A percentile compares a stretch with the other conserved stretches of the same genome.
Conservation (phyloP, 208 protist species). For the Trypanosoma cruzi region DNA sequence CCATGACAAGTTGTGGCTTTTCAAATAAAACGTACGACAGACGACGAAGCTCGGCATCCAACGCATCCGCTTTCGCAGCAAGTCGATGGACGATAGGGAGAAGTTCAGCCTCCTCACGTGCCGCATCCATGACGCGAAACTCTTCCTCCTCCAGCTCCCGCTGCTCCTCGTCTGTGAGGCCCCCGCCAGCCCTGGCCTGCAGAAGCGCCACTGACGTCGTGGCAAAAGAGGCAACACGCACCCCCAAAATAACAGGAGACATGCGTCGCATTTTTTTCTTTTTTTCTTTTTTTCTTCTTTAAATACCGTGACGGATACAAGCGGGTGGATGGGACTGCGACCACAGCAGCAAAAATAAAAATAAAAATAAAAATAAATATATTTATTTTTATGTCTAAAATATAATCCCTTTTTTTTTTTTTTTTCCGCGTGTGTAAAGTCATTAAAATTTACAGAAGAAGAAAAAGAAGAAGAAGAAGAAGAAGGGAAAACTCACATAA, state of each 20-base stretch:
- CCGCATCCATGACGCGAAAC: slow-evolving; percentile 45
- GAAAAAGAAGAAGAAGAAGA: too few species aligned
- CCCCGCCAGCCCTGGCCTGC: neutral
- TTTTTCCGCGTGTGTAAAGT: too few species aligned
- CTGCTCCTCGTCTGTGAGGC: neutral
- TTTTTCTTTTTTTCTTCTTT: slow-evolving; percentile 1
- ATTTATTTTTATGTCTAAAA: too few species aligned
- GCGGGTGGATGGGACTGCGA: too few species aligned
- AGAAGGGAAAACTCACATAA: too few species aligned
- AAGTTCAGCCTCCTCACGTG: slow-evolving; percentile 38
- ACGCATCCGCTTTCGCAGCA: slow-evolving; percentile 57
- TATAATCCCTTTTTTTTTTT: too few species aligned
- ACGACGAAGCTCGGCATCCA: slow-evolving; percentile 61
- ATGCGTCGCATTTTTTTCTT: neutral
- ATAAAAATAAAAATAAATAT: too few species aligned
- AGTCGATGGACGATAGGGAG: slow-evolving; percentile 50
- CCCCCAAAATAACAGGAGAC: neutral
- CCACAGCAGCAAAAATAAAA: too few species aligned
- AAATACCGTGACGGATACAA: too few species aligned
- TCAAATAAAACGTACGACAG: slow-evolving; percentile 61
- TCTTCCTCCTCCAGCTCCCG: slow-evolving; percentile 50
- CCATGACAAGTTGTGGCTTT: slow-evolving; percentile 59
- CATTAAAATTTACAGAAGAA: too few species aligned
- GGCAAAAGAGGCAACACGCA: neutral
- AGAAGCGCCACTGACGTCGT: neutral